phyloP scores from a whole-genome alignment of 495 filamentous ascomycete species.

The Lindgomyces ingoldianus region DNA sequence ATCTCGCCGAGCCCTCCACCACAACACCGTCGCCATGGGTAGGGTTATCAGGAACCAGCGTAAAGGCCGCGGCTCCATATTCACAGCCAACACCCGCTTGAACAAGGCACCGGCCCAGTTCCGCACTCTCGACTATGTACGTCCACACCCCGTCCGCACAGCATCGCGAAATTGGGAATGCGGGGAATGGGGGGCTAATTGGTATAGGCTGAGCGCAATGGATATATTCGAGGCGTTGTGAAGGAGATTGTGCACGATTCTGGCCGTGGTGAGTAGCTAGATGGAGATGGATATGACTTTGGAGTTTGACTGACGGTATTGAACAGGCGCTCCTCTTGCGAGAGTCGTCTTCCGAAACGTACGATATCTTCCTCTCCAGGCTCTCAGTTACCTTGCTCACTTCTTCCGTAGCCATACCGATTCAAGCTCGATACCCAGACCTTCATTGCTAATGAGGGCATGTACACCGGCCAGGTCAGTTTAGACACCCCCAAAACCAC shows the following conservation, averaged over 20 bases:
- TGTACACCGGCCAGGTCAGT: conserved; percentile 81
- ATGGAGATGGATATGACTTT: not conserved
- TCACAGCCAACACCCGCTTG: conserved; percentile 90
- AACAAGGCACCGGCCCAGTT: conserved; percentile 92
- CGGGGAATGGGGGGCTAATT: conserved; percentile 17
- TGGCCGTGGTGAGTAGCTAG: conserved; percentile 59
- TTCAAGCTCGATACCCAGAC: conserved; percentile 58
- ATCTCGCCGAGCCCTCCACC: not conserved
- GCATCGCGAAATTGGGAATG: conserved; percentile 38
- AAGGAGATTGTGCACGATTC: conserved; percentile 99
- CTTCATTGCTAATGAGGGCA: conserved; percentile 99
- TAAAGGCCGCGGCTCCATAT: conserved; percentile 94
- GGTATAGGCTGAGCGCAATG: conserved; percentile 77
- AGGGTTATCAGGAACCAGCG: conserved; percentile 63
- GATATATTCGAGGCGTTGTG: conserved; percentile 93
- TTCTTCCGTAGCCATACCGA: conserved; percentile 55
- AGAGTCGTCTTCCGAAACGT: conserved; percentile 88
- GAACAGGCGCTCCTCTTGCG: conserved; percentile 83
- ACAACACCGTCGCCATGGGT: conserved; percentile 56
- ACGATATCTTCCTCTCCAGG: conserved; percentile 60
- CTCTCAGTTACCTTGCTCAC: conserved; percentile 64
- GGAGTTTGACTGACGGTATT: conserved; percentile 18
- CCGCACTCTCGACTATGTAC: conserved; percentile 82
- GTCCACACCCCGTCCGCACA: conserved; percentile 66
- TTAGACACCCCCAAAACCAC: not conserved